These are phyloP conservation scores for Calonectria pteridis DNA, from an alignment of 2,329 filamentous ascomycete species.

Conservation along the genomic window DNA sequence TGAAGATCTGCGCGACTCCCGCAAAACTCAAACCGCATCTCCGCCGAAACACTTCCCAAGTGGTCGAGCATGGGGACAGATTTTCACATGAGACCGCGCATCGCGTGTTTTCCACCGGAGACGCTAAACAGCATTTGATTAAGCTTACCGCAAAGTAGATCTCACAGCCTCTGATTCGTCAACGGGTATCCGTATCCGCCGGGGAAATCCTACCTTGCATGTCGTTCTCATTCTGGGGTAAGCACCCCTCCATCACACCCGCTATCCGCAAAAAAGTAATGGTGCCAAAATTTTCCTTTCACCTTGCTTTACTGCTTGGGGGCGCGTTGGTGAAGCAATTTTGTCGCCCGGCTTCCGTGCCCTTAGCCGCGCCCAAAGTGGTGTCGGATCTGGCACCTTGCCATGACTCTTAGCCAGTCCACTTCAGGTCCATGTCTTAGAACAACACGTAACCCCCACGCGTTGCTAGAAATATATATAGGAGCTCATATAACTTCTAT, in stretches of 20 bases:
- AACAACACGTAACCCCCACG: background rate
- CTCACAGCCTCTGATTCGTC: background rate
- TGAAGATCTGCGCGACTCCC: background rate
- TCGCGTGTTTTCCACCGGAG: background rate
- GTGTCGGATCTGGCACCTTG: background rate
- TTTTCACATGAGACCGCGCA: background rate
- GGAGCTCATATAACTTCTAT: background rate
- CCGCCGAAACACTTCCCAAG: background rate
- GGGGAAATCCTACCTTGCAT: background rate
- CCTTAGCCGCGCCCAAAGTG: background rate
- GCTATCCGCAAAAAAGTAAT: background rate
- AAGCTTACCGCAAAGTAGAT: background rate
- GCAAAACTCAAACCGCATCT: background rate
- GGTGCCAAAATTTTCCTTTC: background rate
- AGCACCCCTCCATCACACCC: background rate
- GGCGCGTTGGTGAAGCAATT: background rate
- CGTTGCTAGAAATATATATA: background rate
- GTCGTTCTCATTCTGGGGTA: background rate
- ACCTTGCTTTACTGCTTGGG: fast-evolving
- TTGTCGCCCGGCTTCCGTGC: background rate
- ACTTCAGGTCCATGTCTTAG: too few relatives aligned
- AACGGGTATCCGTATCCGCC: background rate
- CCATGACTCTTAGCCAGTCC: background rate
- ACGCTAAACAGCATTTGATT: background rate
- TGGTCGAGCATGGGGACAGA: background rate